These are phyloP conservation scores for Cytospora mali DNA, from an alignment of 2,329 filamentous ascomycete species.

Conservation along the genomic window DNA sequence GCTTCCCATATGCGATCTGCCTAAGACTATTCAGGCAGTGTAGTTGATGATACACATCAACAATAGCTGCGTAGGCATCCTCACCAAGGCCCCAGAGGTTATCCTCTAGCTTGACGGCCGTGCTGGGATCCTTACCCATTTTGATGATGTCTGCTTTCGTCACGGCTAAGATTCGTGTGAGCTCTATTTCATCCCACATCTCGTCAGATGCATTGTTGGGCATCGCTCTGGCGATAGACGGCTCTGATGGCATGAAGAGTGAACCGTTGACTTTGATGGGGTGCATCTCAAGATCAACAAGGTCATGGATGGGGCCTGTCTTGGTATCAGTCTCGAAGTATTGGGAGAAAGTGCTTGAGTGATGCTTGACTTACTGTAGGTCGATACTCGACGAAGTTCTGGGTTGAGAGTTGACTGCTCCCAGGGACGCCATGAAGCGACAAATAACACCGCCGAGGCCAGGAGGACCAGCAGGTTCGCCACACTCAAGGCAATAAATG, in stretches of 20 bases:
- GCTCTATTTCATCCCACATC: conserved; percentile 37
- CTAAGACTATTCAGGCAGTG: conserved; percentile 40
- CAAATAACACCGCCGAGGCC: not conserved
- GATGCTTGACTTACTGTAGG: not conserved
- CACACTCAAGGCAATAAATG: not conserved
- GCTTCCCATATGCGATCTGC: conserved; percentile 33
- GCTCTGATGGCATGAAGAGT: not conserved
- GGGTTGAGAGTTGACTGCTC: not conserved
- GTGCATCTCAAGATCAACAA: not conserved
- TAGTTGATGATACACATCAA: conserved; percentile 39
- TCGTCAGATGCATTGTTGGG: conserved; percentile 36
- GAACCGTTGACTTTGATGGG: not conserved
- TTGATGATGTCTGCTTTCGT: conserved; percentile 34
- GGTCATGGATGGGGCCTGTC: not conserved
- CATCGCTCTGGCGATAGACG: conserved; percentile 24
- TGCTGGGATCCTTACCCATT: conserved; percentile 38
- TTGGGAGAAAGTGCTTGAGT: not conserved
- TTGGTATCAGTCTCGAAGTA: not conserved
- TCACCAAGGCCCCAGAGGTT: conserved; percentile 37
- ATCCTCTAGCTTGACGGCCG: conserved; percentile 34
- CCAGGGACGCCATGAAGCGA: not conserved
- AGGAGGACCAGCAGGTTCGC: not conserved
- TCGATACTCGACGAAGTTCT: not conserved
- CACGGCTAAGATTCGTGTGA: conserved; percentile 34
- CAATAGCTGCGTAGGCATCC: conserved; percentile 37